phyloP scores from a whole-genome alignment of 1,284 basidiomycete species.

The Irpex lacteus region DNA sequence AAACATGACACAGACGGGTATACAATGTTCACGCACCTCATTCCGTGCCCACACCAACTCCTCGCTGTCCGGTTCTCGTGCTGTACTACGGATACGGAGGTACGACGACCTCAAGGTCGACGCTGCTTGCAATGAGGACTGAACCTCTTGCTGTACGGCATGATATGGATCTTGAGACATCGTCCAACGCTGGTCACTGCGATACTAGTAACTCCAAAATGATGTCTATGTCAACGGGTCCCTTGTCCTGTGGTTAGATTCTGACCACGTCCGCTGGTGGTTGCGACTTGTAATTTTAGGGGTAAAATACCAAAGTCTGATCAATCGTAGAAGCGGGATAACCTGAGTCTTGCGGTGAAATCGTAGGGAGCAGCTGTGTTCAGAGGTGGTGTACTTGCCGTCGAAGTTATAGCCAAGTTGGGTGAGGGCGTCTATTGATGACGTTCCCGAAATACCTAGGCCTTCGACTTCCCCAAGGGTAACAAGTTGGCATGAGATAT shows the following conservation, averaged over 20 bases:
- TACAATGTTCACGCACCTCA: slow-evolving; percentile 47
- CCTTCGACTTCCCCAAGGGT: too few species aligned
- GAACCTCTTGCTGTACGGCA: slow-evolving; percentile 76
- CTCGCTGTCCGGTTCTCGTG: slow-evolving; percentile 58
- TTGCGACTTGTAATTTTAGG: too few species aligned
- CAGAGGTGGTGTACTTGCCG: not conserved
- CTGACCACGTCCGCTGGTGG: too few species aligned
- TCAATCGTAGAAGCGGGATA: too few species aligned
- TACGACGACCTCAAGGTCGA: slow-evolving; percentile 72
- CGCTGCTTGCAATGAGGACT: slow-evolving; percentile 66
- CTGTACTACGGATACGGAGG: slow-evolving; percentile 71
- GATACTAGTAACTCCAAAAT: not conserved
- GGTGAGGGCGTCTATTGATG: too few species aligned
- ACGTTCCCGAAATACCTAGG: too few species aligned
- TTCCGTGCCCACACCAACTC: slow-evolving; percentile 72
- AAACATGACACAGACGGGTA: too few species aligned
- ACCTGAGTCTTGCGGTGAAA: not conserved
- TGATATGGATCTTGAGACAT: slow-evolving; percentile 84
- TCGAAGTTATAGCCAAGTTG: too few species aligned
- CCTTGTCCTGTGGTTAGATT: too few species aligned
- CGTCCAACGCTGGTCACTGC: not conserved
- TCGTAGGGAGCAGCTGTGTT: not conserved
- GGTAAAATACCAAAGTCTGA: too few species aligned
- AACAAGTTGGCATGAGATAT: too few species aligned
- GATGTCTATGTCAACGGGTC: not conserved